phyloP scores from a whole-genome alignment of 306 rosid species.

The Rosa lucieae region DNA sequence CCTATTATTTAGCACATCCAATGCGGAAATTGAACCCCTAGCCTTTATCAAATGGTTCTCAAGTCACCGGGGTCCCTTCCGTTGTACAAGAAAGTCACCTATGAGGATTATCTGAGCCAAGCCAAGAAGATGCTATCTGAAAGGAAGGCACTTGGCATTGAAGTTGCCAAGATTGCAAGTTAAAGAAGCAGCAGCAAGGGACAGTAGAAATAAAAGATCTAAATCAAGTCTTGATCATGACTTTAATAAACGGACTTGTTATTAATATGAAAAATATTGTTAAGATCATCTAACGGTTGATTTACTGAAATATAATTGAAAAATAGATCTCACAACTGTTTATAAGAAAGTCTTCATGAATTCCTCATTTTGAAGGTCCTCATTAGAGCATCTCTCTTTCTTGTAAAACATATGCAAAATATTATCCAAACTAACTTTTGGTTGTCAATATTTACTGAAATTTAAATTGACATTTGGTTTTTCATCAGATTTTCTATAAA shows the following conservation, averaged over 20 bases:
- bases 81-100: constrained; percentile 31
- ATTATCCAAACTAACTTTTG: too few species aligned
- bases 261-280: neutral
- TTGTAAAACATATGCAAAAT: too few species aligned
- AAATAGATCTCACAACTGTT: too few species aligned
- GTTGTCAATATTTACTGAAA: too few species aligned
- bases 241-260: neutral
- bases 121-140: constrained; percentile 34
- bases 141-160: constrained; percentile 35
- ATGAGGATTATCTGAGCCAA: constrained; percentile 45
- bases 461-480: too few species aligned
- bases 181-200: neutral
- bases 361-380: too few species aligned
- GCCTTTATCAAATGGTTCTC: constrained; percentile 22
- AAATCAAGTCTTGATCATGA: neutral
- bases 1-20: constrained; percentile 30
- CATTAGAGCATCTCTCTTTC: too few species aligned
- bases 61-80: constrained; percentile 27
- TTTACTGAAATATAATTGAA: too few species aligned
- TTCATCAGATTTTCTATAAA: too few species aligned
- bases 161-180: constrained; percentile 12
- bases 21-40: constrained; percentile 42
- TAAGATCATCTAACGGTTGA: too few species aligned
- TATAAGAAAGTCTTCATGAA: too few species aligned
- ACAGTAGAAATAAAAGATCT: neutral